Base-by-base conservation (phyloP, 2,329 filamentous ascomycete genomes). In the Trichoderma hamatum region DNA sequence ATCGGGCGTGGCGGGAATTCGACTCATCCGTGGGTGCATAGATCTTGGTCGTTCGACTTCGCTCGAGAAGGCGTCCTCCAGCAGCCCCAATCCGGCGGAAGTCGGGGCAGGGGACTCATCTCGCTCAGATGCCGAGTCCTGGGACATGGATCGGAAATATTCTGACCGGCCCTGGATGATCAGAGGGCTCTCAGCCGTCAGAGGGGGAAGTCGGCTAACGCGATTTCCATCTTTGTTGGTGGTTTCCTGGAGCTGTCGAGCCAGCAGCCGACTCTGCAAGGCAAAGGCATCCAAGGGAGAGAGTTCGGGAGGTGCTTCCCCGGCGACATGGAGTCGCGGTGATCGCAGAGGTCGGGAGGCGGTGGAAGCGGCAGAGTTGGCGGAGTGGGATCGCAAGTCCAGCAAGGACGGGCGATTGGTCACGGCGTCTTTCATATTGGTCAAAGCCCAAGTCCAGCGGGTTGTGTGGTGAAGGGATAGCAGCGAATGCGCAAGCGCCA, bases 201-300 rank as follows among this genome's bases (percentile, higher is more conserved):
- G 84, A 7, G 94, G 93, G 3, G 94, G 93, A 54, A 98, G 82
- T 52, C 95, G 88, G 81, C 94, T 97, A 81, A 97, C 87, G 69
- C 94, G 88, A 72, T 90, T 89, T 61, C 92, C 94, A 71, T 88
- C 87, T 76, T 88, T 89, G 54, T 49, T 67, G 75, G 88, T 87
- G 72, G 88, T 90, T 73, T 96, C 90, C 78, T 97, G 91, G 71
- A 99, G 88, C 80, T 97, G 92, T 80, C 89, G 92, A 49, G 94
- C 94, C 63, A 99, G 86, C 74, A 96, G 83, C 69, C 95, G 90
- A 74, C 94, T 96, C 77, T 98, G 95, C 71, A 95, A 86, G 26
- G 95, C 95, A 78, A 99, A 96, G 59, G 95, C 95, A 84, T 99
- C 96, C 72, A 99, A 87, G 13, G 96, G 96, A 9, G 96, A 98